Conservation (phyloP, 192 early-diverging fungal genomes). For the Backusella macrospora region DNA sequence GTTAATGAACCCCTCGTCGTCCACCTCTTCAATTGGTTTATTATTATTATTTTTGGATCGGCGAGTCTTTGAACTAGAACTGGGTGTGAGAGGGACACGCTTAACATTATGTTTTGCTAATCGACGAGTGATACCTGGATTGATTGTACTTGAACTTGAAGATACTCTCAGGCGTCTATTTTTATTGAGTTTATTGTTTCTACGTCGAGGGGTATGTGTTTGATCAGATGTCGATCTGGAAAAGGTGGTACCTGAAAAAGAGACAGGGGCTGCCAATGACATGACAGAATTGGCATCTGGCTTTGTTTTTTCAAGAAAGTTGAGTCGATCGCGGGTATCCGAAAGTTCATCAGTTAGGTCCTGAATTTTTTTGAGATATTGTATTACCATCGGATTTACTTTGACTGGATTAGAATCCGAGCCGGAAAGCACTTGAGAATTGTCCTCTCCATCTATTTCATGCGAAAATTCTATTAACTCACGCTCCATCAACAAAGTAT, state of each 20-base stretch:
- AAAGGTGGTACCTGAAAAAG: conserved; percentile 20
- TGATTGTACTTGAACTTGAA: conserved; percentile 12
- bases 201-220: background rate
- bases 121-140: background rate
- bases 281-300: background rate
- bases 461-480: conserved; percentile 39
- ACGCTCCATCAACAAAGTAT: conserved; percentile 57
- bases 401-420: conserved; percentile 16
- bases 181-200: background rate
- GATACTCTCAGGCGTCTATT: conserved; percentile 9
- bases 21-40: background rate
- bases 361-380: conserved; percentile 43
- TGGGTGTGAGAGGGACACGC: conserved; percentile 1
- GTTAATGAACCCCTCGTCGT: conserved; percentile 4
- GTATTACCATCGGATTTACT: conserved; percentile 38
- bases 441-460: conserved; percentile 30
- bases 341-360: conserved; percentile 37
- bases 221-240: background rate
- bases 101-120: conserved; percentile 1
- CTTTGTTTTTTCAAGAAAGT: conserved; percentile 28
- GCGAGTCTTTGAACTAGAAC: conserved; percentile 14
- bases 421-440: background rate
- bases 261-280: background rate
- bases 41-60: background rate
- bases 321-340: conserved; percentile 40